Base-by-base conservation (phyloP, 2,329 filamentous ascomycete genomes). In the Fusarium robinianum region DNA sequence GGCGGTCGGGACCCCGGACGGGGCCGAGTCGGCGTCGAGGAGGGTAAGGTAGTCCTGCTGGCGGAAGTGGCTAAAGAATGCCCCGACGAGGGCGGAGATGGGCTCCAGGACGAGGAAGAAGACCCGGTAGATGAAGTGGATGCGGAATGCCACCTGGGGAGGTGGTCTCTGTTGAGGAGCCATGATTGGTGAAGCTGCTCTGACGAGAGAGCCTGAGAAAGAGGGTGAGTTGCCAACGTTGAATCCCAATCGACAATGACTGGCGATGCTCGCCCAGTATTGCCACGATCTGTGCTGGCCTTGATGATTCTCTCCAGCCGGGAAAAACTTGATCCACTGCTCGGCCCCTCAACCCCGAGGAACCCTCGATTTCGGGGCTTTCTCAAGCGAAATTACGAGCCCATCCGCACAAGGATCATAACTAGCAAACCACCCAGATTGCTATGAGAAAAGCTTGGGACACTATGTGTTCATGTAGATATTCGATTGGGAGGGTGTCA, bases 101-200 rank as follows among this genome's bases (percentile, higher is more conserved):
- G 78, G 79, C 67, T 92, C 88, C 60, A 91, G 72, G 62, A 84
- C 75, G 51, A 90, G 80, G 71, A 91, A 91, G 73, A 91, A 89
- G 63, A 84, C 57, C 45, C 79, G 78, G 71, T 91, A 91, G 50
- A 74, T 55, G 23, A 77, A 56, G 15, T 85, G 85, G 24, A 88
- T 75, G 41, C 64, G 64, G 49, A 77, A 70, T 31, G 72, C 71
- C 41, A 60, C 46, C 14, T 59, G 58, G 17, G 55, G 41, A n/a
- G n/a, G 29, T 17, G 53, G 37, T 17, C 31, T 53, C 11, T 52
- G 50, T 9, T 49, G 49, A 6, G 57, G 24, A 19, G 60, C 51
- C 64, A 67, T 65, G 33, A 8, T 46, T 36, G 15, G n/a, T 11
- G 26, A 7, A 12, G 18, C 15, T 22, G 18, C 21, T 23, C 16